Evolutionary conservation across 2,329 filamentous ascomycete genomes (phyloP), one percentile per base, ranked within the genome.

Genomic region (Didymellaceae sp.): DNA sequence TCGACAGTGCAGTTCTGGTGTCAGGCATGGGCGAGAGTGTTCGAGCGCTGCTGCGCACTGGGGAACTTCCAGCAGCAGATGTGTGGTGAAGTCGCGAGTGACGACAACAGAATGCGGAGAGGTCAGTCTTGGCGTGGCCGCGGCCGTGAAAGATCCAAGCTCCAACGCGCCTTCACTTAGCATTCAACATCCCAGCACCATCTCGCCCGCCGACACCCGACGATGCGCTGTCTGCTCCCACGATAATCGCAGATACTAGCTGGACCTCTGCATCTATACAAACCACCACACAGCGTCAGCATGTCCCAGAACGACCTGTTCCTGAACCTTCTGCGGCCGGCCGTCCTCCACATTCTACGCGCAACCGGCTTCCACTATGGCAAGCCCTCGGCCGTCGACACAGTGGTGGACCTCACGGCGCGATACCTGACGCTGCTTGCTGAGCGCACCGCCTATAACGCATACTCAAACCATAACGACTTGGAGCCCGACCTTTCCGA

Each of bases 291-390:
- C 24, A 22, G 33, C 55, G 59, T 59, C 57, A 66, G 52, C 62
- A 73, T 73, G 70, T 73, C 70, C 57, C 58, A 66, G 28, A 61
- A 70, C 67, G 70, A 72, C 51, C 78, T 89, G 39, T 83, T 88
- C 76, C 87, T 90, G 74, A 87, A 89, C 54, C 86, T 96, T 57
- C 82, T 97, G 49, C 90, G 91, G 32, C 93, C 93, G 2, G 87
- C 87, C 38, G 85, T 97, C 54, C 85, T 97, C 50, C 91, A 97
- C 75, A 93, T 96, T 65, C 85, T 97, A 42, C 91, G 93, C 67
- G 90, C 92, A 22, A 88, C 91, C 18, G 93, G 93, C 70, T 97
- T 95, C 77, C 90, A 95, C 71, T 82, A 87, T 32, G 89, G 91
- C 41, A 86, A 86, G 45, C 87, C 90, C 2, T 87, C 88, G 3